Conservation (phyloP, 305 asterid genomes). For the Rubia peregrina region DNA sequence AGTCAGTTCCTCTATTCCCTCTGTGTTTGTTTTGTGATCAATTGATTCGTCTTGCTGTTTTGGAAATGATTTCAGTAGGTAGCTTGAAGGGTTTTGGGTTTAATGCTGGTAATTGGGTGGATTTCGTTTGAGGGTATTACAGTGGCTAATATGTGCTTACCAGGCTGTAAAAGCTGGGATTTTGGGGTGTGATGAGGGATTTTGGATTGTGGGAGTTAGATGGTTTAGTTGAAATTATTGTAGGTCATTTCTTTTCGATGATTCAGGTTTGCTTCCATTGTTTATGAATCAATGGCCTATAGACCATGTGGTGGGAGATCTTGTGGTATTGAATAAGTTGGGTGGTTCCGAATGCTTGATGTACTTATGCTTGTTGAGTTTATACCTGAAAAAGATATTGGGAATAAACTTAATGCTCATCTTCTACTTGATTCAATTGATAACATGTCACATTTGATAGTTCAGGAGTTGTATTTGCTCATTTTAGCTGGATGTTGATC, state of each 20-base stretch:
- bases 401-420: background rate
- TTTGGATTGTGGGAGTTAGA: background rate
- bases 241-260: background rate
- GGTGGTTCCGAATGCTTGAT: background rate
- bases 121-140: background rate
- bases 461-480: background rate
- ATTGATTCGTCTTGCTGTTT: constrained; percentile 7
- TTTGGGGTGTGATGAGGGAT: background rate
- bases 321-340: background rate
- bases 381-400: background rate
- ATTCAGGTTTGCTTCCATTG: background rate
- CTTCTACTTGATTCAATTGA: background rate
- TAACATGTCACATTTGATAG: background rate
- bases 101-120: constrained; percentile 5
- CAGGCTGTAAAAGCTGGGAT: background rate
- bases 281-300: background rate
- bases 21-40: constrained; percentile 17
- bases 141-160: background rate
- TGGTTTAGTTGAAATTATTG: background rate
- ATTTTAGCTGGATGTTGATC: constrained; percentile 1
- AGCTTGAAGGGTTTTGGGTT: constrained; percentile 12
- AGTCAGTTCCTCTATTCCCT: constrained; percentile 42
- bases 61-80: background rate
- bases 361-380: background rate
- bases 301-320: background rate